Evolutionary conservation across 2,329 filamentous ascomycete species (phyloP).

Genomic region (Verticillium albo-atrum): DNA sequence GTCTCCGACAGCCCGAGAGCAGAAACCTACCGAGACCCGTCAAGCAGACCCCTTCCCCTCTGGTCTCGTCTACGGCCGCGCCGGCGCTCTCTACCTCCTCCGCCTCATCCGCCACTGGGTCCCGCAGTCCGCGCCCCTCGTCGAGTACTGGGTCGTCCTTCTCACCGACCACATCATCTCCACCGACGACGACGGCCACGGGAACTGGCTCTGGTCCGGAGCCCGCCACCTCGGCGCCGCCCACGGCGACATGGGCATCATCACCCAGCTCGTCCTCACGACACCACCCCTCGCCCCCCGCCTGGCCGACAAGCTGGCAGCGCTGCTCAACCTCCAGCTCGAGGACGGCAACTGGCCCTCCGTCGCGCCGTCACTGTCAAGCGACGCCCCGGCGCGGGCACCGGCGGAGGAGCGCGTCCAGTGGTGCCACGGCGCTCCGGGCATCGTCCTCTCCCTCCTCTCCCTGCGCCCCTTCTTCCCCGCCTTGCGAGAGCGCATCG

Average conservation of each 20-base stretch:
- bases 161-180: slow-evolving; percentile 57
- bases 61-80: slow-evolving; percentile 63
- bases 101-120: slow-evolving; percentile 58
- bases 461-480: slow-evolving; percentile 54
- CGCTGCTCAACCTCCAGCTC: slow-evolving; percentile 55
- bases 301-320: slow-evolving; percentile 47
- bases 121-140: slow-evolving; percentile 37
- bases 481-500: slow-evolving; percentile 46
- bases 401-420: slow-evolving; percentile 45
- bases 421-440: slow-evolving; percentile 65
- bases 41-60: slow-evolving; percentile 40
- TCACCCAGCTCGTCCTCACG: slow-evolving; percentile 63
- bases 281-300: slow-evolving; percentile 48
- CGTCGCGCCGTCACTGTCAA: slow-evolving; percentile 36
- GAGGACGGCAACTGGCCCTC: slow-evolving; percentile 61
- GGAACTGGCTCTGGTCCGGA: slow-evolving; percentile 59
- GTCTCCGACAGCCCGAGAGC: neutral
- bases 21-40: neutral
- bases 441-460: slow-evolving; percentile 54
- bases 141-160: slow-evolving; percentile 50
- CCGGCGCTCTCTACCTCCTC: slow-evolving; percentile 64
- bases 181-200: slow-evolving; percentile 33
- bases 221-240: slow-evolving; percentile 61
- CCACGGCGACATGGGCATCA: slow-evolving; percentile 65
- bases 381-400: slow-evolving; percentile 35